Percentiles rank a stretch among this genome's conserved stretches.
Conservation (phyloP, 73 alveolate species). For the Symbiodinium natans region DNA sequence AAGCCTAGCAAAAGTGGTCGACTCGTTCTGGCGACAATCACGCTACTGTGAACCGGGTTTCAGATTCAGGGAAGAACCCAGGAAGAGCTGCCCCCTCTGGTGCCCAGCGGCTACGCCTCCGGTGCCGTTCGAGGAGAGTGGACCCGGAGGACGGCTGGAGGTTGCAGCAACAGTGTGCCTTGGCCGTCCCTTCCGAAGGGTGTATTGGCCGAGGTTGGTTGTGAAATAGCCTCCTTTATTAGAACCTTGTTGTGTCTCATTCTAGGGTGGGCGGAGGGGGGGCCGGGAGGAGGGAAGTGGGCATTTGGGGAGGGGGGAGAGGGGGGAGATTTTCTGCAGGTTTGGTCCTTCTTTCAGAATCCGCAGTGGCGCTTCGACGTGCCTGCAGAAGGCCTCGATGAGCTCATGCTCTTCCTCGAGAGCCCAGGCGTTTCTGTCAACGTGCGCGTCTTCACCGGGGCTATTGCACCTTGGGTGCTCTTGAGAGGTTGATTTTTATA, state of each 20-base stretch:
- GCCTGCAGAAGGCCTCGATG: conserved; percentile 53
- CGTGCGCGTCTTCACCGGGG: conserved; percentile 36
- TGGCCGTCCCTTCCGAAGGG: not conserved
- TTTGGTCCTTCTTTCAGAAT: conserved; percentile 73
- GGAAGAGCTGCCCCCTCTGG: conserved; percentile 47
- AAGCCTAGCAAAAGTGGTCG: not conserved
- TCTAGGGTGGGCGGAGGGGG: too few species aligned
- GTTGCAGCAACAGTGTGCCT: conserved; percentile 70
- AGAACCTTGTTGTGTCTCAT: too few species aligned
- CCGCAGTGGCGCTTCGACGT: conserved; percentile 82
- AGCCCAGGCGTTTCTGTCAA: conserved; percentile 74
- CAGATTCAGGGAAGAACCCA: not conserved
- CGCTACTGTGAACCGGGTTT: too few species aligned
- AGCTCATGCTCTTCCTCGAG: conserved; percentile 51
- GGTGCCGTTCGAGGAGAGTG: conserved; percentile 68
- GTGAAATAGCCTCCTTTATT: too few species aligned
- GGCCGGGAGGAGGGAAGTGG: too few species aligned
- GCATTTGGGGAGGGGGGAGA: too few species aligned
- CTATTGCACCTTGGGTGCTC: not conserved
- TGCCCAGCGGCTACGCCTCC: conserved; percentile 46
- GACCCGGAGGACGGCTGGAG: conserved; percentile 78
- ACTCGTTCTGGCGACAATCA: too few species aligned
- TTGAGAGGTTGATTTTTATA: too few species aligned
- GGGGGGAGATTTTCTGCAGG: too few species aligned
- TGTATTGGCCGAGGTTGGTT: too few species aligned